Percentiles rank a stretch among this genome's conserved stretches.
Conservation (phyloP, 1,284 basidiomycete genomes). For the Rhodotorula sp. region DNA sequence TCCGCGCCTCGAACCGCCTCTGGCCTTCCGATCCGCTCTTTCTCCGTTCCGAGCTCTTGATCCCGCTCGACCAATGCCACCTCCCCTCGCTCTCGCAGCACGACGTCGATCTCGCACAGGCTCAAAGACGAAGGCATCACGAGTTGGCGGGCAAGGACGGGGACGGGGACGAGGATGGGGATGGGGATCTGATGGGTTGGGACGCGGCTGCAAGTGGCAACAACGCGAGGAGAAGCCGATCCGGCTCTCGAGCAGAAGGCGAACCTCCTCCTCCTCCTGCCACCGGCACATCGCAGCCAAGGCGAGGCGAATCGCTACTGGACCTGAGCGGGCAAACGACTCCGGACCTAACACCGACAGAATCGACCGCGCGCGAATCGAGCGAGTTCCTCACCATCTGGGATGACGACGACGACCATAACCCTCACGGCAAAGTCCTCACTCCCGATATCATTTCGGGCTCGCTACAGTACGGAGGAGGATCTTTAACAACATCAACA, state of each 20-base stretch:
- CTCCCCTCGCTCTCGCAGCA: conserved; percentile 28
- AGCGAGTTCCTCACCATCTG: conserved; percentile 1
- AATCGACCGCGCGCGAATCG: neutral
- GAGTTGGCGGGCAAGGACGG: neutral
- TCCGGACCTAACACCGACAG: too few species aligned
- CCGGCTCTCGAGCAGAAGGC: neutral
- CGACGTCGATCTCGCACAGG: neutral
- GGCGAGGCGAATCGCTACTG: too few species aligned
- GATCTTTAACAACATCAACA: too few species aligned
- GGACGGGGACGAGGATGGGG: neutral
- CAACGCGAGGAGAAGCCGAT: neutral
- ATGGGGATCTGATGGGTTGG: neutral
- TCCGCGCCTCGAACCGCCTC: conserved; percentile 81
- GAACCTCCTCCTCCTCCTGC: neutral
- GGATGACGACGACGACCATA: neutral
- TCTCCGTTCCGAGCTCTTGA: conserved; percentile 73
- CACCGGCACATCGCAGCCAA: too few species aligned
- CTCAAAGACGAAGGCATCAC: neutral
- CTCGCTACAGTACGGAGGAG: too few species aligned
- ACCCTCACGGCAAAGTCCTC: neutral
- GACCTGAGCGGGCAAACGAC: too few species aligned
- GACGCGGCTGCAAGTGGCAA: neutral
- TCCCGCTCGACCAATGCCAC: conserved; percentile 59
- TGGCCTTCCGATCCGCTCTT: conserved; percentile 89
- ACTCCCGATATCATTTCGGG: neutral